Conservation (phyloP, 805 yeast genomes). For the Myxozyma neotropica region DNA sequence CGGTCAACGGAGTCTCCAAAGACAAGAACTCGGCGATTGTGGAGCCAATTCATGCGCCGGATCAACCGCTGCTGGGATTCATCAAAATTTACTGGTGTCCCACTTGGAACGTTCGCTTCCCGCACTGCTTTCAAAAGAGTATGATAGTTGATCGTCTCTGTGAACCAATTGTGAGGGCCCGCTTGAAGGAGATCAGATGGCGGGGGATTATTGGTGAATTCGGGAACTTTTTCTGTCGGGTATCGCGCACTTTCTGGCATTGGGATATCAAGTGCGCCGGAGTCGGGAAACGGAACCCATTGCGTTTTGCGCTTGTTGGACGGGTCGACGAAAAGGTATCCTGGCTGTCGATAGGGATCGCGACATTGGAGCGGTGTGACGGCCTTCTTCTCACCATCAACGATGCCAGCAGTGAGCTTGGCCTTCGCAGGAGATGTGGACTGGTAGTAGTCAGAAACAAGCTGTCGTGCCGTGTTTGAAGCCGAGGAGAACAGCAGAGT, state of each 20-base stretch:
- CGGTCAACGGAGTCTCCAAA: slow-evolving; percentile 33
- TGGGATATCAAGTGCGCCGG: slow-evolving; percentile 14
- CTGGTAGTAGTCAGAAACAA: no score
- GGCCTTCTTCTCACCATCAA: background rate
- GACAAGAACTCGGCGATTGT: slow-evolving; percentile 26
- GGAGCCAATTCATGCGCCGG: slow-evolving; percentile 28
- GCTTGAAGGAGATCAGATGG: slow-evolving; percentile 1
- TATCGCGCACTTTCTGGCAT: slow-evolving; percentile 23
- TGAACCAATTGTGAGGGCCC: slow-evolving; percentile 26
- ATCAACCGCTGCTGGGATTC: slow-evolving; percentile 12
- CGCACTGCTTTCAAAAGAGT: background rate
- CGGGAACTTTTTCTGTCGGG: slow-evolving; percentile 21
- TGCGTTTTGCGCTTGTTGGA: slow-evolving; percentile 1
- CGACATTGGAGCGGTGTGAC: slow-evolving; percentile 5
- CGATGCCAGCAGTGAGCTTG: no score
- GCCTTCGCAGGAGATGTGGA: no score
- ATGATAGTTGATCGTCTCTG: slow-evolving; percentile 9
- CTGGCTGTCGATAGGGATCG: slow-evolving; percentile 30
- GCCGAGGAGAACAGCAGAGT: no score
- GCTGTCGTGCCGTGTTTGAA: no score
- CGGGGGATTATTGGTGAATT: slow-evolving; percentile 21
- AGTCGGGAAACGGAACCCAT: slow-evolving; percentile 22
- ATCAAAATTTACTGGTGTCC: background rate
- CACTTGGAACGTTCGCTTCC: background rate
- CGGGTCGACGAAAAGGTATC: slow-evolving; percentile 19